Percentiles rank a stretch among this genome's conserved stretches.
phyloP scores from a whole-genome alignment of 345 rosid genomes.

The Gossypium thurberi region DNA sequence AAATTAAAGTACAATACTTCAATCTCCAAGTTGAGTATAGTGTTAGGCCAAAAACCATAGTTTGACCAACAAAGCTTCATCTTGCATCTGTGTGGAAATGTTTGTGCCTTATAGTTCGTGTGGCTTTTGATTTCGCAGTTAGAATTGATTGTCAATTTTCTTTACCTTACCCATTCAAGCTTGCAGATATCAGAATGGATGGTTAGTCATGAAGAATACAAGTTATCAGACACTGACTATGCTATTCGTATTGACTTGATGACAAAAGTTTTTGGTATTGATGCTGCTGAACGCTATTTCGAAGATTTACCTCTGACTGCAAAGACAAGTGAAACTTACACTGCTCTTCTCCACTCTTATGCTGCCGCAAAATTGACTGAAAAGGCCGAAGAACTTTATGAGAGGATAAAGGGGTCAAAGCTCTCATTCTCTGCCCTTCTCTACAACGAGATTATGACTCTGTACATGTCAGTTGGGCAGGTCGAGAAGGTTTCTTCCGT shows the following conservation, averaged over 20 bases:
- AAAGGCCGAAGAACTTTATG: slow-evolving; percentile 58
- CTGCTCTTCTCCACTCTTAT: slow-evolving; percentile 84
- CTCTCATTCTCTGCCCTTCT: slow-evolving; percentile 51
- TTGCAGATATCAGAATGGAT: slow-evolving; percentile 86
- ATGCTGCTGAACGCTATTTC: slow-evolving; percentile 88
- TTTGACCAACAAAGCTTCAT: background rate
- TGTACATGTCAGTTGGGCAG: slow-evolving; percentile 81
- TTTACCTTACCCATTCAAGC: slow-evolving; percentile 13
- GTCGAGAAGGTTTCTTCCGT: slow-evolving; percentile 65
- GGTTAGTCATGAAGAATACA: slow-evolving; percentile 47
- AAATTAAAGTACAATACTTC: too few species aligned
- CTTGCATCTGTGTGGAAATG: background rate
- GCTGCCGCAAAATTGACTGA: slow-evolving; percentile 56
- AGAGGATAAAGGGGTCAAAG: slow-evolving; percentile 44
- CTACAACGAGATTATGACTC: slow-evolving; percentile 93
- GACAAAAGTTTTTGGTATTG: slow-evolving; percentile 80
- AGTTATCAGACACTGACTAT: slow-evolving; percentile 60
- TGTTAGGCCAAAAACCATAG: too few species aligned
- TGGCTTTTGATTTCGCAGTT: slow-evolving; percentile 1
- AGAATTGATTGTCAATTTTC: slow-evolving; percentile 8
- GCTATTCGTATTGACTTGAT: slow-evolving; percentile 69
- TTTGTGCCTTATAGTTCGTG: background rate
- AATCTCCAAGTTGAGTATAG: too few species aligned
- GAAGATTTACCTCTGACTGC: slow-evolving; percentile 45
- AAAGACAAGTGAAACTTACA: slow-evolving; percentile 73